Conservation (phyloP, 2,329 filamentous ascomycete species). For the Didymella arachidicola region DNA sequence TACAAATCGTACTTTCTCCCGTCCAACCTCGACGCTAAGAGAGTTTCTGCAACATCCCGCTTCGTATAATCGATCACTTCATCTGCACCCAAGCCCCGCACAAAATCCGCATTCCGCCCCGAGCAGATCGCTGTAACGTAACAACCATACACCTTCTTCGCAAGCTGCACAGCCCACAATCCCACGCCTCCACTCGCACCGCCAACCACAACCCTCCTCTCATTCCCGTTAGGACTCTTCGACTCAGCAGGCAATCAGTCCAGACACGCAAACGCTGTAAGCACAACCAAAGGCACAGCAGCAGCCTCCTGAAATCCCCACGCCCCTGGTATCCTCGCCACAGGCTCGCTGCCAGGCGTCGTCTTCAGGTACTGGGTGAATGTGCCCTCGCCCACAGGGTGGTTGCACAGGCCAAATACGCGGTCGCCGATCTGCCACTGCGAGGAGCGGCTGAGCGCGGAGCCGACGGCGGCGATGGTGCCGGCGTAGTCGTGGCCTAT, state of each 20-base stretch:
- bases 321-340: constrained; percentile 33
- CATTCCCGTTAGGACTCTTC: constrained; percentile 12
- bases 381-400: constrained; percentile 37
- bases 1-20: constrained; percentile 55
- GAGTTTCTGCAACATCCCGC: constrained; percentile 39
- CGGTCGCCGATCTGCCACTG: constrained; percentile 36
- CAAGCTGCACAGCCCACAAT: constrained; percentile 51
- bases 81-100: constrained; percentile 58
- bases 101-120: constrained; percentile 56
- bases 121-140: constrained; percentile 60
- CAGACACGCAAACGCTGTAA: constrained; percentile 49
- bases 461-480: constrained; percentile 46
- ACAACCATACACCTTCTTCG: constrained; percentile 49
- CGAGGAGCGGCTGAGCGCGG: constrained; percentile 18
- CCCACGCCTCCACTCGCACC: constrained; percentile 47
- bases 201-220: constrained; percentile 36
- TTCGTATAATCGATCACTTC: constrained; percentile 53
- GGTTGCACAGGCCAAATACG: constrained; percentile 38
- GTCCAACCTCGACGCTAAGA: constrained; percentile 43
- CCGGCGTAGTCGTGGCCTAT: constrained; percentile 59
- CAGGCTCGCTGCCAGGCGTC: constrained; percentile 27
- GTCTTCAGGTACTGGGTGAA: constrained; percentile 38
- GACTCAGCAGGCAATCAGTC: constrained; percentile 32
- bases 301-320: constrained; percentile 37
- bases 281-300: constrained; percentile 48